A percentile compares a stretch with the other conserved stretches of the same genome.
phyloP scores from a whole-genome alignment of 148 eudicot genomes.

The Camellia sinensis region DNA sequence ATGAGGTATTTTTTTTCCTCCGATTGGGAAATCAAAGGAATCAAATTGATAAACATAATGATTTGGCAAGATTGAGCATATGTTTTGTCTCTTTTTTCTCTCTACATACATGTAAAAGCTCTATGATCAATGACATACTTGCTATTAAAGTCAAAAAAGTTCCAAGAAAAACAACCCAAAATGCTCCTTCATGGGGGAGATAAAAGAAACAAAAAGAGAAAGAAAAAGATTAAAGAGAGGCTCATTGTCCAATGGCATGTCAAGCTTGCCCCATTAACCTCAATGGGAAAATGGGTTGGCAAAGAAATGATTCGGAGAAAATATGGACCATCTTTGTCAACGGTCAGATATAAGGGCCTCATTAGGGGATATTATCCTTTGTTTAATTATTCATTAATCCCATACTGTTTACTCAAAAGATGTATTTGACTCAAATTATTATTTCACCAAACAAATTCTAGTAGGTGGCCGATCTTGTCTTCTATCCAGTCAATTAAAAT shows the following conservation, averaged over 20 bases:
- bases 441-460: too few species aligned
- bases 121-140: conserved; percentile 17
- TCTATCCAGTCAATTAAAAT: too few species aligned
- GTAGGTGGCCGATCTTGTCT: too few species aligned
- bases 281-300: too few species aligned
- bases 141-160: conserved; percentile 47
- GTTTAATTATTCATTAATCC: too few species aligned
- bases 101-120: conserved; percentile 7
- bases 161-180: conserved; percentile 32
- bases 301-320: too few species aligned
- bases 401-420: too few species aligned
- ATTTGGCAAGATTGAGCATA: conserved; percentile 20
- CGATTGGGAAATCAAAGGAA: conserved; percentile 30
- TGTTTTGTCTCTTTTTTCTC: background rate
- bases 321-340: too few species aligned
- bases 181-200: conserved; percentile 31
- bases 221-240: conserved; percentile 15
- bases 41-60: conserved; percentile 9
- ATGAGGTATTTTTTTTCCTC: conserved; percentile 24
- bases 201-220: conserved; percentile 12
- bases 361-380: too few species aligned
- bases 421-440: too few species aligned
- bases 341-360: too few species aligned
- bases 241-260: background rate
- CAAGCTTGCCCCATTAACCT: too few species aligned